Base-by-base conservation (phyloP, 1,139 yeast genomes). In the Diutina pseudorugosa region DNA sequence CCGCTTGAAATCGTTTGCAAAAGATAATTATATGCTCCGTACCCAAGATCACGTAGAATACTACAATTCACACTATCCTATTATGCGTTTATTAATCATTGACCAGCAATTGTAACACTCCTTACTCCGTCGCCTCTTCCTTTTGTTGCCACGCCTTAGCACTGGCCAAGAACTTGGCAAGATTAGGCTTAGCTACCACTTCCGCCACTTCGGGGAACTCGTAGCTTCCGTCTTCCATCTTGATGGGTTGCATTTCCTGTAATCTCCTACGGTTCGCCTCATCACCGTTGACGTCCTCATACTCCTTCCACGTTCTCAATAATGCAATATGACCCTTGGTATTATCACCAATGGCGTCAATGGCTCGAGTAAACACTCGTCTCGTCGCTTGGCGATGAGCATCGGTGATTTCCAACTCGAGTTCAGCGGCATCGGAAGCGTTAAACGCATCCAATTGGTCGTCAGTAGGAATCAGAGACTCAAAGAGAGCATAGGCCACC, bases 401-500 rank as follows among this genome's bases (percentile, higher is more conserved):
- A 1, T 77, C 81, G 1, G 77, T 74, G 1, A 83, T 67, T 40
- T 74, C 74, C 51, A 80, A 75, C 53, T 75, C 83, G 30, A 77
- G 71, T 18, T 68, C 71, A 20, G 68, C 73, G 7, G 50, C 52
- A 12, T 69, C 75, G n/a, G 65, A 69, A 14, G 63, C 66, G 47
- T 71, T 67, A 55, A 73, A 73, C 40, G 62, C 60, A 23, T 60
- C 60, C 33, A 82, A 55, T 60, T 85, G 90, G 9, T 65, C 67
- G 0, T 68, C 67, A 1, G 83, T 74, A 2, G 91, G 91, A 2
- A 84, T 76, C 1, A 83, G 72, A 1, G 86, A 70, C 62, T 89
- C 96, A 62, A 85, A 85, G 57, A 82, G 67, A 2, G 95, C 95
- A 60, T 71, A 75, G 18, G 82, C 73, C 8, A 86, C 75, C 93